phyloP scores from a whole-genome alignment of 2,329 filamentous ascomycete genomes.

The Chaetothyriales sp. region DNA sequence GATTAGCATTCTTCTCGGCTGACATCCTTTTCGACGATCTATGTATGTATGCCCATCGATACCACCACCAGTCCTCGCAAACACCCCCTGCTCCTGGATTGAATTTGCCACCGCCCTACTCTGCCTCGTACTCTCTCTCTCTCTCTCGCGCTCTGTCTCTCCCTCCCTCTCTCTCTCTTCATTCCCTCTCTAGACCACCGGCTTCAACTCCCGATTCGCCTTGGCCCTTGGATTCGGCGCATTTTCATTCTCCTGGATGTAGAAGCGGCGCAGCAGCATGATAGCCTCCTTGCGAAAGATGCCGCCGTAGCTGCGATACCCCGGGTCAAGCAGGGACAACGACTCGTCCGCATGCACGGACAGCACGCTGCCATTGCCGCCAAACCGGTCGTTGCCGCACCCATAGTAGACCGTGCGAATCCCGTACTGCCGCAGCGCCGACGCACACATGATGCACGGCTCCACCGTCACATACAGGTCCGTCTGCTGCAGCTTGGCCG shows the following conservation, averaged over 20 bases:
- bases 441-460: slow-evolving; percentile 97
- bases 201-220: slow-evolving; percentile 48
- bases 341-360: slow-evolving; percentile 32
- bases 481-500: slow-evolving; percentile 54
- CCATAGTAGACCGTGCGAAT: slow-evolving; percentile 90
- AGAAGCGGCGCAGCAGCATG: slow-evolving; percentile 80
- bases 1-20: no score
- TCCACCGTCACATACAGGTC: slow-evolving; percentile 94
- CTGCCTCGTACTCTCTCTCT: no score
- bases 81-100: no score
- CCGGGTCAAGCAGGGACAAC: slow-evolving; percentile 43
- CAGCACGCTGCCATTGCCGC: slow-evolving; percentile 86
- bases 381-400: slow-evolving; percentile 91
- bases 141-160: not conserved
- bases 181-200: slow-evolving; percentile 17
- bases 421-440: slow-evolving; percentile 70
- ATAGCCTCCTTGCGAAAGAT: slow-evolving; percentile 87
- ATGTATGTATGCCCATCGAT: no score
- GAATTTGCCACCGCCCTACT: no score
- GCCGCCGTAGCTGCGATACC: slow-evolving; percentile 72
- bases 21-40: no score
- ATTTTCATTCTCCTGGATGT: slow-evolving; percentile 93
- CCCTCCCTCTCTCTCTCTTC: not conserved
- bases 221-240: slow-evolving; percentile 51
- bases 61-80: no score